Evolutionary conservation across 345 rosid species (phyloP).

Genomic region (Lepidium aucheri): DNA sequence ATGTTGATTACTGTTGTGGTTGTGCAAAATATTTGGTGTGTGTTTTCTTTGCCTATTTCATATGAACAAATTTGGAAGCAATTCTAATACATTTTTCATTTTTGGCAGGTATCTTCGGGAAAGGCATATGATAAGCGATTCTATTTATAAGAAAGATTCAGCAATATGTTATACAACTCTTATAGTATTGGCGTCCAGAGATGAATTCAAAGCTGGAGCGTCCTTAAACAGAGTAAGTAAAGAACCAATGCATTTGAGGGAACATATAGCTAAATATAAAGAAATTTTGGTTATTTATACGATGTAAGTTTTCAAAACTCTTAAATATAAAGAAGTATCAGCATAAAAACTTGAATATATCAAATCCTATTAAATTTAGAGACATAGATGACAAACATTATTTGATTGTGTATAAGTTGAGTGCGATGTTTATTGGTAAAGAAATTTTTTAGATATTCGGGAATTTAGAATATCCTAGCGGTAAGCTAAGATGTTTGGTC

Average conservation of each 20-base stretch:
- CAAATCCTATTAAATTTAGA: background rate
- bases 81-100: background rate
- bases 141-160: conserved; percentile 91
- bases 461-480: background rate
- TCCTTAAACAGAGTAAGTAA: conserved; percentile 80
- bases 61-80: background rate
- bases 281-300: background rate
- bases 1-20: conserved; percentile 90
- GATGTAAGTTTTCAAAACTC: background rate
- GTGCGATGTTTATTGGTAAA: background rate
- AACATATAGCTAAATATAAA: background rate
- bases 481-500: background rate
- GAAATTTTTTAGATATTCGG: background rate
- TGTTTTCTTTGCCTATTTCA: background rate
- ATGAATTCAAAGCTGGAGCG: conserved; percentile 88
- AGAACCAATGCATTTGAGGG: background rate
- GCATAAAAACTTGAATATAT: background rate
- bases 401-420: background rate
- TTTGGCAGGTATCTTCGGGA: conserved; percentile 59
- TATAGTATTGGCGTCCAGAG: conserved; percentile 80
- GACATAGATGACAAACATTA: background rate
- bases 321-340: background rate
- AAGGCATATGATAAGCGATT: conserved; percentile 67
- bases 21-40: conserved; percentile 84
- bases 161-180: conserved; percentile 95